Evolutionary conservation across 2,329 filamentous ascomycete species (phyloP), one percentile per base, ranked within the genome.

Genomic region (Neocucurbitaria cava): DNA sequence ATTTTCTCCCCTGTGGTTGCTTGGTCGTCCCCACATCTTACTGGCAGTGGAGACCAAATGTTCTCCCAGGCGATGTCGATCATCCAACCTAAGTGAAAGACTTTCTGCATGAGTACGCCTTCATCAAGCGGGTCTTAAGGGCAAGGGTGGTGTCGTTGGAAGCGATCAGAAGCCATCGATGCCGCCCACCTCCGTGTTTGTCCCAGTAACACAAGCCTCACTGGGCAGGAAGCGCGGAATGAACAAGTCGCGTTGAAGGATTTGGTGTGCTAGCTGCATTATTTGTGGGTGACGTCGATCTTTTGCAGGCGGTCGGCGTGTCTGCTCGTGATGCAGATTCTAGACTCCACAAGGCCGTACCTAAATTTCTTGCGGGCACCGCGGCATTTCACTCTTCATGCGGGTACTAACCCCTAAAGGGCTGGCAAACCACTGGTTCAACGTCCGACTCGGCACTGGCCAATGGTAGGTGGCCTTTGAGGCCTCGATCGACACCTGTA

Each of bases 311-410:
- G 52, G 45, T 39, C 40, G 45, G 45, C 43, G 39, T 36, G 52
- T 40, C 49, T 64, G 39, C 44, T 52, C 41, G 46, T 61, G 55
- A 49, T 60, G 57, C 58, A 54, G 61, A 70, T 71, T 74, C 72
- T 73, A 74, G 72, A 73, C 68, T 70, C 56, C 43, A 53, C 53
- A 62, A 64, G 61, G 44, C 48, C 56, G 51, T 56, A 48, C 59
- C 56, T 59, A 66, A 58, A 64, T 64, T 60, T 64, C 60, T 62
- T 62, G 59, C 61, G 64, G 66, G 48, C 60, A 62, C 50, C 51
- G 59, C 66, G 62, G 63, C 61, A 62, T 48, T 55, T 62, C 52
- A 62, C 60, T 61, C 60, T 65, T 56, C 59, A 56, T 61, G 62
- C 62, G 53, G 55, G 54, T 51, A 61, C 58, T 61, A 62, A 58